Evolutionary conservation across 176 grass and related monocot genomes (phyloP).

Genomic region (Puccinellia tenuiflora): DNA sequence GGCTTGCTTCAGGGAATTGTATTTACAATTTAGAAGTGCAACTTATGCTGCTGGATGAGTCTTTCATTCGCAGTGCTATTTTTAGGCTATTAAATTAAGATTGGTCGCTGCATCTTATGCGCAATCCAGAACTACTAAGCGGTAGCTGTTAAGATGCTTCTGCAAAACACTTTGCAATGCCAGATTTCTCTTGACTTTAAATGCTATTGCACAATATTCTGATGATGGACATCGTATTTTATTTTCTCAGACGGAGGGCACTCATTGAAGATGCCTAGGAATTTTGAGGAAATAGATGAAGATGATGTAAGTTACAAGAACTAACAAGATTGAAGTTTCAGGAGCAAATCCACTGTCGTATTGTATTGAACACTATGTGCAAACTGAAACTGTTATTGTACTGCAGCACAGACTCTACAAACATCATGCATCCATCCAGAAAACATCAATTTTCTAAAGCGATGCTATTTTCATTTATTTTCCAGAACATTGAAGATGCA

Average conservation of each 20-base stretch:
- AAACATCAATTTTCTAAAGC: not conserved
- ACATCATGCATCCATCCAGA: constrained; percentile 13
- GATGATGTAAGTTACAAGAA: constrained; percentile 55
- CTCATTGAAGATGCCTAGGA: constrained; percentile 21
- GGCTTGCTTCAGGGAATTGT: not conserved
- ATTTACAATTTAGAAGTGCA: not conserved
- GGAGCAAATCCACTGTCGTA: constrained; percentile 16
- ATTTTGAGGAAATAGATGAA: constrained; percentile 46
- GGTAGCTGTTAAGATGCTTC: not conserved
- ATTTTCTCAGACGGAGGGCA: constrained; percentile 46
- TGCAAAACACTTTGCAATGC: not conserved
- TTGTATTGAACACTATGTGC: not conserved
- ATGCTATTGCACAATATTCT: constrained; percentile 10
- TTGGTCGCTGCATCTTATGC: not conserved
- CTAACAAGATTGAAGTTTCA: constrained; percentile 2
- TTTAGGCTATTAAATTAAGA: not conserved
- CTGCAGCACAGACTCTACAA: not conserved
- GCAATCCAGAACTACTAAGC: constrained; percentile 5
- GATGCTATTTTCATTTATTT: not conserved
- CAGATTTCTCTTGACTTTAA: constrained; percentile 1
- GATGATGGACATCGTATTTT: constrained; percentile 18
- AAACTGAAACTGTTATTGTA: not conserved
- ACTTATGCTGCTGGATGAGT: not conserved
- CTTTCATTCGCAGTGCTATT: not conserved
- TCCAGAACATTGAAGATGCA: constrained; percentile 50